Percentiles rank a stretch among this genome's conserved stretches.
These are phyloP conservation scores for Xanthoparmelia taractica DNA, from an alignment of 495 filamentous ascomycete species.

Conservation along the genomic window DNA sequence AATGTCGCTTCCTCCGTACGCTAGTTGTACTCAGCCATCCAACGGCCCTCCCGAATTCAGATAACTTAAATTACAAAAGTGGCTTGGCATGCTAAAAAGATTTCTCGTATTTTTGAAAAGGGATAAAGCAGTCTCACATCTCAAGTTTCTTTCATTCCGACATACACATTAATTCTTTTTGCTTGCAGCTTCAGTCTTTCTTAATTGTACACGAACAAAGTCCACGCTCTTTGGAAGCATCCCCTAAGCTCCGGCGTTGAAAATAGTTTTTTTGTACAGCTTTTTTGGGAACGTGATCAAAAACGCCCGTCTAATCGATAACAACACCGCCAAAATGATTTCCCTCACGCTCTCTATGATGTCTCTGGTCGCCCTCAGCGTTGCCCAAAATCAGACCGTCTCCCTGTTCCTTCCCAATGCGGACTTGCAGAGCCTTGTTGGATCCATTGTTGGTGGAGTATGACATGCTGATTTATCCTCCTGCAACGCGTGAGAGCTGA, in stretches of 20 bases:
- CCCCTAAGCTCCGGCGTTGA: background rate
- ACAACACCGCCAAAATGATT: background rate
- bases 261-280: too few relatives aligned
- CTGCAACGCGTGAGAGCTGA: background rate
- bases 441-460: conserved; percentile 12
- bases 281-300: background rate
- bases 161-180: background rate
- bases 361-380: conserved; percentile 5
- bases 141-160: background rate
- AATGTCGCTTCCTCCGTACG: too few relatives aligned
- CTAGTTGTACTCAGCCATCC: background rate
- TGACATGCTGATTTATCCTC: background rate
- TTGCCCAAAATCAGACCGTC: conserved; percentile 2
- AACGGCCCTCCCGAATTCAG: background rate
- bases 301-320: background rate
- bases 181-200: background rate
- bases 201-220: background rate
- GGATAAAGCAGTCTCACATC: background rate
- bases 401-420: background rate
- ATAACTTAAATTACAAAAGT: too few relatives aligned
- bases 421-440: conserved; percentile 2
- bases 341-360: conserved; percentile 3
- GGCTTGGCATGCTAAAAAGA: background rate
- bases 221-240: background rate
- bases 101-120: background rate